These are phyloP conservation scores for Cryptococcus sp. DNA, from an alignment of 1,284 basidiomycete species.

Conservation along the genomic window DNA sequence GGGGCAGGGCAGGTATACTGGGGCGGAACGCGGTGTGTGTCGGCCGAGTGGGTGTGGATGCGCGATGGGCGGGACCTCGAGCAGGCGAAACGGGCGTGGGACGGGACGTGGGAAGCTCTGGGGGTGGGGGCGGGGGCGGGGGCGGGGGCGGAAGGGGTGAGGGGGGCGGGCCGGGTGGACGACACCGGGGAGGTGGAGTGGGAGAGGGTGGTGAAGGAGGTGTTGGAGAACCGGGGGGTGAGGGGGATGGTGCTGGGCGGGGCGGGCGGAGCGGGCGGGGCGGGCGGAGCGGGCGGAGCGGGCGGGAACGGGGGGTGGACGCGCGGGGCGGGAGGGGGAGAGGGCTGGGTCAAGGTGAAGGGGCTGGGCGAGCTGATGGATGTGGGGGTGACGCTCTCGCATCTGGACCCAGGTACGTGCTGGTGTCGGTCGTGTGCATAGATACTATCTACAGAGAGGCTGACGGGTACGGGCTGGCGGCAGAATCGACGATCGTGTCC, in stretches of 20 bases:
- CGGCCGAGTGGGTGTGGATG: conserved; percentile 31
- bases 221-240: conserved; percentile 13
- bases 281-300: neutral
- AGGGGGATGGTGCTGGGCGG: neutral
- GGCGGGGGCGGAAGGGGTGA: neutral
- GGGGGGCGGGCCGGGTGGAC: no score
- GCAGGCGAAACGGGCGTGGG: conserved; percentile 1
- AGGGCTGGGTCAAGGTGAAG: neutral
- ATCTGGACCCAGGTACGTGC: neutral
- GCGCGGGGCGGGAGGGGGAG: neutral
- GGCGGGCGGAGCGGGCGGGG: neutral
- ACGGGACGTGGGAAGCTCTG: conserved; percentile 6
- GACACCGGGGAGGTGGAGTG: conserved; percentile 4
- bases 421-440: no score
- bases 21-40: conserved; percentile 26
- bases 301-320: no score
- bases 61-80: conserved; percentile 6
- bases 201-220: conserved; percentile 5
- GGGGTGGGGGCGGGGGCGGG: conserved; percentile 4
- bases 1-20: conserved; percentile 24
- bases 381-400: neutral
- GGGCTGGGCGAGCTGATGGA: neutral
- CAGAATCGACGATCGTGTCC: neutral
- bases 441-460: no score
- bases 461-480: neutral